These are phyloP conservation scores for Lagenidium sp. DNA, from an alignment of 352 stramenopile genomes.

Conservation along the genomic window DNA sequence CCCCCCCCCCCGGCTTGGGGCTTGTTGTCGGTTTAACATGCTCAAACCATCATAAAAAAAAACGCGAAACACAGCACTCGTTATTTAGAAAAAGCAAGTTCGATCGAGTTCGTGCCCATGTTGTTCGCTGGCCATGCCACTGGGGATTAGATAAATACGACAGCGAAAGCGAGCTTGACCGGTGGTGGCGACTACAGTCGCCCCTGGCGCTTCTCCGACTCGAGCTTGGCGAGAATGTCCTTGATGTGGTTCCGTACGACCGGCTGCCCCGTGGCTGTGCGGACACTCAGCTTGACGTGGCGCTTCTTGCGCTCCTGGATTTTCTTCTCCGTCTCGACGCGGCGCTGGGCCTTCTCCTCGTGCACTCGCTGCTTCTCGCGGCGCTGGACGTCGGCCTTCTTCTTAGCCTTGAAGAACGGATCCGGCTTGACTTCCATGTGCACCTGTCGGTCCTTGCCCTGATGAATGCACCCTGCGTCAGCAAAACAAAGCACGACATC, in stretches of 20 bases:
- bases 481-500: too few relatives aligned
- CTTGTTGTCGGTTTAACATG: not conserved
- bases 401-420: conserved; percentile 81
- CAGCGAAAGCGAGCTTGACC: too few relatives aligned
- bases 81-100: not conserved
- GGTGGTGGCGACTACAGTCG: too few relatives aligned
- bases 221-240: conserved; percentile 67
- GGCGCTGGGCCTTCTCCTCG: conserved; percentile 42
- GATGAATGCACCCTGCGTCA: too few relatives aligned
- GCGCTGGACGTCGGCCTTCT: conserved; percentile 50
- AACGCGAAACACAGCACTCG: too few relatives aligned
- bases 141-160: too few relatives aligned
- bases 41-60: not conserved
- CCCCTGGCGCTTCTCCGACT: conserved; percentile 34
- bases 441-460: not conserved
- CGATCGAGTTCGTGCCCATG: not conserved
- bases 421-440: conserved; percentile 44
- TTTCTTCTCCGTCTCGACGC: conserved; percentile 55
- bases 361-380: conserved; percentile 31
- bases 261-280: conserved; percentile 65
- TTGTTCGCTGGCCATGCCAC: too few relatives aligned
- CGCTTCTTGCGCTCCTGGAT: conserved; percentile 79
- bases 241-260: conserved; percentile 84
- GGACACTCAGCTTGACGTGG: conserved; percentile 79
- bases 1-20: not conserved